Conservation (phyloP, 495 filamentous ascomycete genomes). For the Thermochaetoides thermophila region DNA sequence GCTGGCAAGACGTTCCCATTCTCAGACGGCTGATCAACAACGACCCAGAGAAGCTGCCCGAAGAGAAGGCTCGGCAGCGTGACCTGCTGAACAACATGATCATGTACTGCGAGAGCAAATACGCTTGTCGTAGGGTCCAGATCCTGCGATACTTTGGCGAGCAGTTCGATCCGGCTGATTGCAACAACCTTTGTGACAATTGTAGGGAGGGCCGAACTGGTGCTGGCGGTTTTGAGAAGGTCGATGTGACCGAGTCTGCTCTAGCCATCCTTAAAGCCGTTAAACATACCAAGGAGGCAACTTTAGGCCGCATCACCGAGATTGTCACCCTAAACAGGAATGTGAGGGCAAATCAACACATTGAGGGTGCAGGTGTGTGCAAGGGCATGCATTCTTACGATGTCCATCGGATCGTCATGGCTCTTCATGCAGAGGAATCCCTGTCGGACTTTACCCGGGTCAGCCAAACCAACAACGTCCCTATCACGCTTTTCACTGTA, state of each 20-base stretch:
- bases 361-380: slow-evolving; percentile 24
- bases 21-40: slow-evolving; percentile 62
- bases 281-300: slow-evolving; percentile 33
- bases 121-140: slow-evolving; percentile 74
- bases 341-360: slow-evolving; percentile 15
- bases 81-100: slow-evolving; percentile 74
- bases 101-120: slow-evolving; percentile 74
- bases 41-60: slow-evolving; percentile 41
- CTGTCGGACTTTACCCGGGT: slow-evolving; percentile 34
- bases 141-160: slow-evolving; percentile 90
- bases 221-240: slow-evolving; percentile 42
- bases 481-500: slow-evolving; percentile 26
- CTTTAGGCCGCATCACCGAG: slow-evolving; percentile 37
- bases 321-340: slow-evolving; percentile 30
- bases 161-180: slow-evolving; percentile 53
- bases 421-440: slow-evolving; percentile 24
- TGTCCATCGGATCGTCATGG: slow-evolving; percentile 33
- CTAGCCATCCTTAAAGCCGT: slow-evolving; percentile 52
- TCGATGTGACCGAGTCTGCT: slow-evolving; percentile 67
- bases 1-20: slow-evolving; percentile 51
- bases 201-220: slow-evolving; percentile 49
- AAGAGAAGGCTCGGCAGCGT: slow-evolving; percentile 54
- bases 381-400: slow-evolving; percentile 32
- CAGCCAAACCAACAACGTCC: slow-evolving; percentile 18
- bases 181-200: slow-evolving; percentile 68